phyloP scores from a whole-genome alignment of 768 basidiomycete species.

The Russula foetens region DNA sequence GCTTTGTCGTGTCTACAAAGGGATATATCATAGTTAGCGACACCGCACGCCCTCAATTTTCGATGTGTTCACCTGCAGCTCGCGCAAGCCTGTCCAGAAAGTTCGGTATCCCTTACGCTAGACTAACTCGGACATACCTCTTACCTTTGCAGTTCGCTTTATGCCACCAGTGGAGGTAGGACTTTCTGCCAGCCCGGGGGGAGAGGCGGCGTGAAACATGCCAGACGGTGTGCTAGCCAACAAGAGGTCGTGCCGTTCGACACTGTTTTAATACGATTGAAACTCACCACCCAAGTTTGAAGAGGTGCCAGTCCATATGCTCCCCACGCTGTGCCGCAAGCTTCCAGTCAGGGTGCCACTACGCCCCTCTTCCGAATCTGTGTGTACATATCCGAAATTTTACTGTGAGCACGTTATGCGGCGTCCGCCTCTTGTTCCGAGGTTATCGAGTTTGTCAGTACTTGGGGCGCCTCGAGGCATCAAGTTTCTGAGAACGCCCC shows the following conservation, averaged over 20 bases:
- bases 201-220: not conserved
- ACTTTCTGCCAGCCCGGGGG: not conserved
- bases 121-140: not conserved
- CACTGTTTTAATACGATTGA: not conserved
- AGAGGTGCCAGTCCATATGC: not conserved
- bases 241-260: not conserved
- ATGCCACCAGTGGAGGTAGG: not conserved
- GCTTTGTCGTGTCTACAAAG: conserved; percentile 48
- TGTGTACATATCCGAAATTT: not conserved
- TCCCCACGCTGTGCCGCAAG: not conserved
- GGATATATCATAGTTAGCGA: conserved; percentile 12
- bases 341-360: not conserved
- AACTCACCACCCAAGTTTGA: not conserved
- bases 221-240: not conserved
- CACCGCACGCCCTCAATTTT: conserved; percentile 2
- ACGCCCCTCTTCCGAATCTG: not conserved
- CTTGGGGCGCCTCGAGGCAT: not conserved
- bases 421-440: conserved; percentile 1
- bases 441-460: not conserved
- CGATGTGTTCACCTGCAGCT: conserved; percentile 42
- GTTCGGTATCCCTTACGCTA: not conserved
- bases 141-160: conserved; percentile 14
- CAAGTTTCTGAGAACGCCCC: not conserved
- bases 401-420: not conserved
- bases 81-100: conserved; percentile 42